Conservation (phyloP, 179 eudicot species). For the Beta lomatogona region DNA sequence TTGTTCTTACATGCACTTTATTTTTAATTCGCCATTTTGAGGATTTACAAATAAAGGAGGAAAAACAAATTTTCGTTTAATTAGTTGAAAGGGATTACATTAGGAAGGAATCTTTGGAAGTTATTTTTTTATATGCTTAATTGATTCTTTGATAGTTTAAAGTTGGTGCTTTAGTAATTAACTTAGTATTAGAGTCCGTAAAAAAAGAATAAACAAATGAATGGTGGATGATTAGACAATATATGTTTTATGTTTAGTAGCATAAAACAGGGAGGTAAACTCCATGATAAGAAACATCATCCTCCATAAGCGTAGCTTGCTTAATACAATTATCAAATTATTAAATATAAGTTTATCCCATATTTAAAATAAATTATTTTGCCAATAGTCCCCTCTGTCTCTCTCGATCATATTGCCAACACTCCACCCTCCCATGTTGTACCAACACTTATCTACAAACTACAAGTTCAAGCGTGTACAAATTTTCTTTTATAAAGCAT, state of each 20-base stretch:
- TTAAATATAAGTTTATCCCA: constrained; percentile 2
- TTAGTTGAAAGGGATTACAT: neutral
- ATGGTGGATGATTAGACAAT: neutral
- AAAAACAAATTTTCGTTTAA: neutral
- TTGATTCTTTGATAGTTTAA: neutral
- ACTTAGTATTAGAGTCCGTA: neutral
- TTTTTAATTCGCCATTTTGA: neutral
- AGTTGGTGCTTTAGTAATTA: neutral
- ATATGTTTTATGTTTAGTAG: constrained; percentile 12
- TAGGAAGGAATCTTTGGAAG: constrained; percentile 3
- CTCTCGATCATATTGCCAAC: neutral
- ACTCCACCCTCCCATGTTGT: neutral
- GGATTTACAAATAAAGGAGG: neutral
- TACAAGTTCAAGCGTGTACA: neutral
- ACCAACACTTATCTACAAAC: neutral
- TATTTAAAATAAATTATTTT: neutral
- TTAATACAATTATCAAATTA: constrained; percentile 17
- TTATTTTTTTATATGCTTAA: neutral
- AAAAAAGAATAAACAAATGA: neutral
- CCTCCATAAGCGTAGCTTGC: constrained; percentile 9
- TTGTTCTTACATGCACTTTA: constrained; percentile 17
- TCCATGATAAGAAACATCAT: constrained; percentile 16
- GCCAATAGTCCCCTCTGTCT: neutral
- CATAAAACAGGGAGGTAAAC: constrained; percentile 29
- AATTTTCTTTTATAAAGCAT: no score